Base-by-base conservation (phyloP, 495 filamentous ascomycete species). In the Penicillium verhagenii region DNA sequence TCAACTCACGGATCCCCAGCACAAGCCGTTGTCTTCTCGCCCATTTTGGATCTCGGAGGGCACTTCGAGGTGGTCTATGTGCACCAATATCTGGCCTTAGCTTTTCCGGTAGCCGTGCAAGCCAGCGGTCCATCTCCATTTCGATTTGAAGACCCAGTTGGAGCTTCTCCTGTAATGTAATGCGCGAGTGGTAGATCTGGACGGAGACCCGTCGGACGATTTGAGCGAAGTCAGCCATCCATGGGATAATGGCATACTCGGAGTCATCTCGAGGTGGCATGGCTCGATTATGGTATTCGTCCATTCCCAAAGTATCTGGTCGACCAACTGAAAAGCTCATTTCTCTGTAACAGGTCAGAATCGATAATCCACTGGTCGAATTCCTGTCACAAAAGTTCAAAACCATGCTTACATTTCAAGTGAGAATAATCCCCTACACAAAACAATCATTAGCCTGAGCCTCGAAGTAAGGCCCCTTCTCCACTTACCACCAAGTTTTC, bases 311-410 rank as follows among this genome's bases (percentile, higher is more conserved):
- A 0, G 72, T 75, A 48, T 75, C 72, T 1, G 72, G 71, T 21
- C 72, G 68, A 21, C 72, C 72, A 21, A 72, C 63, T 13, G 71
- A 72, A 35, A 75, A 75, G 53, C 67, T 70, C 71, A 75, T 72
- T 58, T 75, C 72, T 52, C 72, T 75, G 23, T 20, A 9, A 11
- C 0, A 24, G 33, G 21, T 23, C 26, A 47, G 29, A 20, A 20
- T 21, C 19, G n/a, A n/a, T 14, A 16, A 35, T 16, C 33, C 14
- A 35, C 13, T 35, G 1, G 29, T 13, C 14, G 9, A 14, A 14
- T 13, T 33, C 29, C 0, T 7, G 14, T 6, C 19, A 1, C 1
- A 42, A 13, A 13, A 5, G 11, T n/a, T 16, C 11, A n/a, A 3
- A 52, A 35, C n/a, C 6, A 7, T n/a, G 19, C 57, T 51, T 63